phyloP scores from a whole-genome alignment of 2,329 filamentous ascomycete species.

The Geoglossum cookeanum region DNA sequence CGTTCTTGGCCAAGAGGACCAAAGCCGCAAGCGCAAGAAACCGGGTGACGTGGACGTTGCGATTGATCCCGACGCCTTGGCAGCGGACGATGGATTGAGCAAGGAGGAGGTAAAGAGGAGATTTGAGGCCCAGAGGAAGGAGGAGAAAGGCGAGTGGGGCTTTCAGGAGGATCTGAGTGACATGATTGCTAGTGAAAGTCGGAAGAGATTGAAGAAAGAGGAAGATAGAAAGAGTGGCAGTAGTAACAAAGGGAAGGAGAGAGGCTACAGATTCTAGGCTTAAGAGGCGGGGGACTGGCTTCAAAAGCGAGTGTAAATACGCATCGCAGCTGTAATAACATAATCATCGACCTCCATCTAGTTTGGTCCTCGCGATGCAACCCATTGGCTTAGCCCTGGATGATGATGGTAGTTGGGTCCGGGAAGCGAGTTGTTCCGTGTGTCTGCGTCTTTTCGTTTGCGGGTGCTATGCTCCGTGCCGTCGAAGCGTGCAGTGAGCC shows the following conservation, averaged over 20 bases:
- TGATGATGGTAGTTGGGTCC: background rate
- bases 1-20: conserved; percentile 63
- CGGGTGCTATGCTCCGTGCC: background rate
- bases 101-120: conserved; percentile 66
- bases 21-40: conserved; percentile 75
- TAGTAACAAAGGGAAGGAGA: conserved; percentile 24
- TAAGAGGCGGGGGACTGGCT: background rate
- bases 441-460: background rate
- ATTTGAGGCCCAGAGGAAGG: conserved; percentile 54
- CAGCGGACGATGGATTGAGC: conserved; percentile 54
- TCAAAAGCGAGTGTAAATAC: conserved; percentile 3
- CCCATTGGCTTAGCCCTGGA: background rate
- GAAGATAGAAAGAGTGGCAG: conserved; percentile 45
- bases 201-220: conserved; percentile 78
- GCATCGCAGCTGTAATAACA: conserved; percentile 3
- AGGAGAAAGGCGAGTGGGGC: conserved; percentile 50
- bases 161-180: conserved; percentile 83
- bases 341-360: background rate
- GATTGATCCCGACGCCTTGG: conserved; percentile 67
- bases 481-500: background rate
- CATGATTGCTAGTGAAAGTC: conserved; percentile 86
- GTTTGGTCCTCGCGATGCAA: background rate
- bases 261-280: conserved; percentile 3
- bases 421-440: background rate
- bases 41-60: conserved; percentile 88